These are phyloP conservation scores for Rhipidocladum racemiflorum DNA, from an alignment of 176 grass and related monocot species.

Conservation along the genomic window DNA sequence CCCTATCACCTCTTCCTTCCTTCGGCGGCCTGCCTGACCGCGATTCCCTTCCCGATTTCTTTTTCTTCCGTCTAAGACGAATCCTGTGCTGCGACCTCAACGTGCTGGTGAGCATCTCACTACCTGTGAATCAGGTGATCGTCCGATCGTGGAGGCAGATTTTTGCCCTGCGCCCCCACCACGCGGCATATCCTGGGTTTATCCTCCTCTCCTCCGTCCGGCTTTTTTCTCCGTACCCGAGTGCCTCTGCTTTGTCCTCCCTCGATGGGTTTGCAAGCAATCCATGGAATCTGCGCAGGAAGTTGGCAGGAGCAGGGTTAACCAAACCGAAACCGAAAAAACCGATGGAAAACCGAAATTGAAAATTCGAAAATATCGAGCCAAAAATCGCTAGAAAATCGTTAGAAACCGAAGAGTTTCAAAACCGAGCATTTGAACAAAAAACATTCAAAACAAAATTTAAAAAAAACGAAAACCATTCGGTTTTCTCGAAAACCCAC, in stretches of 20 bases:
- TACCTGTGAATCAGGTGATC: not conserved
- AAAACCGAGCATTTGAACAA: too few species aligned
- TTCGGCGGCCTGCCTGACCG: too few species aligned
- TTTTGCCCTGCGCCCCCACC: not conserved
- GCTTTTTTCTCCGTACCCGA: not conserved
- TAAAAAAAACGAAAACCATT: too few species aligned
- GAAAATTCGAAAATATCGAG: too few species aligned
- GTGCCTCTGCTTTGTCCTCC: not conserved
- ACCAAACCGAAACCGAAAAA: too few species aligned
- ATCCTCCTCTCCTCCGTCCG: slow-evolving; percentile 30
- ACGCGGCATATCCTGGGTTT: slow-evolving; percentile 32
- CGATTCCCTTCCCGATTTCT: not conserved
- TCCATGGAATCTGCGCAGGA: slow-evolving; percentile 10
- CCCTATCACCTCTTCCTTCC: not conserved
- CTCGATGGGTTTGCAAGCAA: slow-evolving; percentile 15
- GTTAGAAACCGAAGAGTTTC: too few species aligned
- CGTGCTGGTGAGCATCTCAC: too few species aligned
- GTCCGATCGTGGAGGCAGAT: not conserved
- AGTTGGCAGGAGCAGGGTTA: not conserved
- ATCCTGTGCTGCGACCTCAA: not conserved
- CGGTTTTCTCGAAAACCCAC: too few species aligned
- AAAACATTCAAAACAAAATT: too few species aligned
- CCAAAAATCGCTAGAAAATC: too few species aligned
- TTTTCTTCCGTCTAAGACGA: not conserved
- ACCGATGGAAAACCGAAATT: too few species aligned